These are phyloP conservation scores for Xylariaceae sp. DNA, from an alignment of 2,329 filamentous ascomycete species.

Conservation along the genomic window DNA sequence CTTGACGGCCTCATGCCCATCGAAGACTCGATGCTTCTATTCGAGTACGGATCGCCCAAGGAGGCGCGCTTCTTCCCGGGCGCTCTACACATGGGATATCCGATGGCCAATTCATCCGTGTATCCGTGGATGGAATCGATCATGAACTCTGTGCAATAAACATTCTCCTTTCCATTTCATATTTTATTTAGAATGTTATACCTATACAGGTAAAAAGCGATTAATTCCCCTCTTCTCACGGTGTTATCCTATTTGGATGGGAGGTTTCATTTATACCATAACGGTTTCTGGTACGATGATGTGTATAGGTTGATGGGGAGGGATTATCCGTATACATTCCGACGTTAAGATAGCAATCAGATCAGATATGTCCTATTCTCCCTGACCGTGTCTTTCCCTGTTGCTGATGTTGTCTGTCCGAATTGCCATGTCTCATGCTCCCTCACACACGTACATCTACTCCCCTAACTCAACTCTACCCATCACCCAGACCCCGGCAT, in stretches of 20 bases:
- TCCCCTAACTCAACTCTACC: not conserved
- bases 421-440: too few relatives aligned
- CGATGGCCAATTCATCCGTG: slow-evolving; percentile 50
- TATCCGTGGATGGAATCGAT: slow-evolving; percentile 59
- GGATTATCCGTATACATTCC: too few relatives aligned
- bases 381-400: too few relatives aligned
- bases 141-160: slow-evolving; percentile 34
- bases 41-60: slow-evolving; percentile 61
- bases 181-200: not conserved
- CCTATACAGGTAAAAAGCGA: too few relatives aligned
- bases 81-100: slow-evolving; percentile 63
- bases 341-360: too few relatives aligned
- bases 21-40: slow-evolving; percentile 60
- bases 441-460: not conserved
- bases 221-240: too few relatives aligned
- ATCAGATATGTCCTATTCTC: too few relatives aligned
- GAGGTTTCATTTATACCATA: too few relatives aligned
- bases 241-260: too few relatives aligned
- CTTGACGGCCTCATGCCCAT: slow-evolving; percentile 63
- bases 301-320: too few relatives aligned
- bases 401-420: too few relatives aligned
- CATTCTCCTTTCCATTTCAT: not conserved
- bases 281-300: too few relatives aligned
- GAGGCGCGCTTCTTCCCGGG: slow-evolving; percentile 59
- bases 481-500: not conserved